phyloP scores from a whole-genome alignment of 805 yeast species.

The Torulaspora quercuum region DNA sequence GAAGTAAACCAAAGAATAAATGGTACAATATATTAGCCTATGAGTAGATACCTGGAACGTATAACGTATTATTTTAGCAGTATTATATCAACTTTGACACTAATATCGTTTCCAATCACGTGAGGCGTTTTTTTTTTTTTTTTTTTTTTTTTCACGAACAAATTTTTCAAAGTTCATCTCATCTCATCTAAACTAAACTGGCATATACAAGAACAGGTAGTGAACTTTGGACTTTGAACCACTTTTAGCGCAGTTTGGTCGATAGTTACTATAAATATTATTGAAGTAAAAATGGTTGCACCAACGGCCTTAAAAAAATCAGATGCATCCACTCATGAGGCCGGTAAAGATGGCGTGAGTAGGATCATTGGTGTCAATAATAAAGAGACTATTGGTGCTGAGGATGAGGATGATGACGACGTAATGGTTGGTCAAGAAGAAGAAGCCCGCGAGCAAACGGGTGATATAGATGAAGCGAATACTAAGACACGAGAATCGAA shows the following conservation, averaged over 20 bases:
- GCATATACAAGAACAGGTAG: conserved; percentile 29
- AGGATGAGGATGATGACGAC: conserved; percentile 40
- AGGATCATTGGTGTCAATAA: conserved; percentile 37
- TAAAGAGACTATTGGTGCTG: conserved; percentile 29
- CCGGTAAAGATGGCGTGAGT: conserved; percentile 11
- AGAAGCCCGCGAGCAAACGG: conserved; percentile 14
- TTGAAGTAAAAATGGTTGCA: conserved; percentile 41
- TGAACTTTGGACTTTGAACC: too few species aligned
- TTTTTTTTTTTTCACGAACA: background rate
- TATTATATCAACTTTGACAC: too few species aligned
- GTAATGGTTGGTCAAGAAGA: conserved; percentile 40
- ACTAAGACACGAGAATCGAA: conserved; percentile 24
- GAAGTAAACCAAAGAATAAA: too few species aligned
- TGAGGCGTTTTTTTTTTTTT: too few species aligned
- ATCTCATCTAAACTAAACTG: conserved; percentile 32
- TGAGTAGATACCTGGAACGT: too few species aligned
- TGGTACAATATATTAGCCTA: too few species aligned
- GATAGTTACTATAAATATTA: conserved; percentile 27
- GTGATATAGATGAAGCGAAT: conserved; percentile 21
- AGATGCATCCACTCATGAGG: conserved; percentile 1
- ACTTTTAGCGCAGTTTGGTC: too few species aligned
- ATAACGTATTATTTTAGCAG: too few species aligned
- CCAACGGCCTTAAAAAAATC: conserved; percentile 42
- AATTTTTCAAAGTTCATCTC: conserved; percentile 28
- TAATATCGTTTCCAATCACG: too few species aligned